Percentiles rank a stretch among this genome's conserved stretches.
These are phyloP conservation scores for Cymbopogon citratus DNA, from an alignment of 176 grass and related monocot genomes.

Conservation along the genomic window DNA sequence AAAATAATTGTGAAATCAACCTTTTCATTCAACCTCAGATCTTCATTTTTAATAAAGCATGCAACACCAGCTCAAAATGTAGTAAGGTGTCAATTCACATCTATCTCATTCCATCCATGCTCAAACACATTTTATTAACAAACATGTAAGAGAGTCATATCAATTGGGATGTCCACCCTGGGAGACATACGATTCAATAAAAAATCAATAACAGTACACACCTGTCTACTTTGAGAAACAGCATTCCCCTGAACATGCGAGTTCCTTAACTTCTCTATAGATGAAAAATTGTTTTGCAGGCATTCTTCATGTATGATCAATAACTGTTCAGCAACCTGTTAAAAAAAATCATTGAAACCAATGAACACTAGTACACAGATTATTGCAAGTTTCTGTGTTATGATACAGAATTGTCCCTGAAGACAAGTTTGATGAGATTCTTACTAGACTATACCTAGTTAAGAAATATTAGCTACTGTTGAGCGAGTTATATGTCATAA, in stretches of 20 bases:
- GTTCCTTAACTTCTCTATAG: slow-evolving; percentile 58
- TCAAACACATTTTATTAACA: background rate
- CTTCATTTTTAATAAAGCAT: too few relatives aligned
- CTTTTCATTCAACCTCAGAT: background rate
- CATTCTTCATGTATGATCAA: slow-evolving; percentile 86
- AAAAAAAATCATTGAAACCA: slow-evolving; percentile 9
- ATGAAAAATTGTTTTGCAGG: slow-evolving; percentile 54
- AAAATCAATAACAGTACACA: slow-evolving; percentile 7
- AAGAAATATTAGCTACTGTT: background rate
- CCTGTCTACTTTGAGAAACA: slow-evolving; percentile 79
- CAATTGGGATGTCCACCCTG: background rate
- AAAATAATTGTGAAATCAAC: background rate
- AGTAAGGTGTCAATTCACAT: background rate
- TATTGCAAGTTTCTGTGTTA: background rate
- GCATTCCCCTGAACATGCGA: slow-evolving; percentile 35
- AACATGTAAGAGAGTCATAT: too few relatives aligned
- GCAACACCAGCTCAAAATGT: too few relatives aligned
- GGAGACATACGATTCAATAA: slow-evolving; percentile 11
- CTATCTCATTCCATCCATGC: too few relatives aligned
- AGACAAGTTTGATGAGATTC: background rate
- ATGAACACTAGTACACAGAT: slow-evolving; percentile 9
- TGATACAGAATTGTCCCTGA: background rate
- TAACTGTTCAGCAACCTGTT: slow-evolving; percentile 70
- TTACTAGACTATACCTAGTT: background rate
- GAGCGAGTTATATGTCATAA: background rate